A percentile compares a stretch with the other conserved stretches of the same genome.
Evolutionary conservation across 1,284 basidiomycete species (phyloP).

Genomic region (Microbotryum saponariae): DNA sequence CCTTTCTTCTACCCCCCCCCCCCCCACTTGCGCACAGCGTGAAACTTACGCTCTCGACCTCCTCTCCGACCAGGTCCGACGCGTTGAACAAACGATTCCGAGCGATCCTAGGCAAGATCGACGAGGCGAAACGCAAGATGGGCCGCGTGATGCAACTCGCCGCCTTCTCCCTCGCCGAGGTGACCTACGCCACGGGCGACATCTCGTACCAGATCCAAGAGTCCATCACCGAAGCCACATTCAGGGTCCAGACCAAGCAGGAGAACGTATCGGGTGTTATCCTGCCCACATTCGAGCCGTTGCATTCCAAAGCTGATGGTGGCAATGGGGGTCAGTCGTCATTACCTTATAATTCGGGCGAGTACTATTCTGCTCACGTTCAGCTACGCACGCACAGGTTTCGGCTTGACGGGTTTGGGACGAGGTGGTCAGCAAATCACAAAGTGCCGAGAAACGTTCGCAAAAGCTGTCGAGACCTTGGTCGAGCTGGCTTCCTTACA

Average conservation of each 20-base stretch:
- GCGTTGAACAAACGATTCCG: conserved; percentile 38
- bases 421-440: conserved; percentile 95
- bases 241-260: conserved; percentile 88
- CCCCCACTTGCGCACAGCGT: not conserved
- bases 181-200: conserved; percentile 94
- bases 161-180: conserved; percentile 96
- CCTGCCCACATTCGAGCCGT: conserved; percentile 89
- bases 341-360: conserved; percentile 42
- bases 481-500: conserved; percentile 90
- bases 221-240: conserved; percentile 62
- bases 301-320: conserved; percentile 53
- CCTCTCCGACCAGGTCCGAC: conserved; percentile 37
- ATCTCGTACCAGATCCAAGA: conserved; percentile 89
- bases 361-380: not conserved
- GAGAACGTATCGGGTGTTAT: conserved; percentile 98
- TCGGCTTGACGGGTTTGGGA: conserved; percentile 94
- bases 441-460: conserved; percentile 87
- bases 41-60: not conserved
- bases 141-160: conserved; percentile 96
- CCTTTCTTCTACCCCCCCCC: not conserved
- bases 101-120: conserved; percentile 48
- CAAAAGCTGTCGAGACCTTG: conserved; percentile 92
- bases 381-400: conserved; percentile 55
- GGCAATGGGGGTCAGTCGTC: conserved; percentile 53
- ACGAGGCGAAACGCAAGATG: conserved; percentile 99